Evolutionary conservation across 306 rosid species (phyloP), one percentile per base, ranked within the genome.

Genomic region (Quercus parvula): DNA sequence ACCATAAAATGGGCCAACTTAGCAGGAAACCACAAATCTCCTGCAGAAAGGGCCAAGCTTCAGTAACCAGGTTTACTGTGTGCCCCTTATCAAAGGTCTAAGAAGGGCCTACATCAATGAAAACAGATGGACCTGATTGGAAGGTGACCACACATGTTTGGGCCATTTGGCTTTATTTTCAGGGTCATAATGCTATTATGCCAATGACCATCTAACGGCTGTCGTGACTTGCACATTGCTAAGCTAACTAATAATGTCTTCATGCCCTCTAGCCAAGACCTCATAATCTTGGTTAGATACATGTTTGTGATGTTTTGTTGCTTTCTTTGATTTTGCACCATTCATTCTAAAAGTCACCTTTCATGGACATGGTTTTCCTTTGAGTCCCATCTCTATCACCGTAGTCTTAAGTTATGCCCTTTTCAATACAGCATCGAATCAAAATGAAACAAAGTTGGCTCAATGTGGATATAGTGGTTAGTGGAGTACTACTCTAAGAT

Each of bases 271-370:
- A 73, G 49, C 63, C 71, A 31, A 55, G 38, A 66, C 63, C 49
- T 44, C 62, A 74, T 8, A 68, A 84, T 83, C 78, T 84, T 85
- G 79, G 82, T 73, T 35, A 70, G 90, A 83, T 87, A 75, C 86
- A 74, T 82, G 59, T 75, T 68, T 63, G 54, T 56, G 81, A 70
- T 87, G 93, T 82, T 85, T 62, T 71, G 91, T 86, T 76, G 87
- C 87, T 92, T 85, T 89, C 97, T 88, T 92, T 88, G 61, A 78
- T 87, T 88, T 14, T 75, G 27, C 72, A 87, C 97, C 98, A 77
- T 81, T 75, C 81, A 86, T 84, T 88, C 70, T 56, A 70, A 92
- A 91, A 89, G 96, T 84, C 41, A 79, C 73, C 77, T 82, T 85
- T 73, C 85, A 86, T 88, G 94, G 98, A 62, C 87, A 67, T 79